Conservation (phyloP, 345 rosid species). For the Noccaea caerulescens region DNA sequence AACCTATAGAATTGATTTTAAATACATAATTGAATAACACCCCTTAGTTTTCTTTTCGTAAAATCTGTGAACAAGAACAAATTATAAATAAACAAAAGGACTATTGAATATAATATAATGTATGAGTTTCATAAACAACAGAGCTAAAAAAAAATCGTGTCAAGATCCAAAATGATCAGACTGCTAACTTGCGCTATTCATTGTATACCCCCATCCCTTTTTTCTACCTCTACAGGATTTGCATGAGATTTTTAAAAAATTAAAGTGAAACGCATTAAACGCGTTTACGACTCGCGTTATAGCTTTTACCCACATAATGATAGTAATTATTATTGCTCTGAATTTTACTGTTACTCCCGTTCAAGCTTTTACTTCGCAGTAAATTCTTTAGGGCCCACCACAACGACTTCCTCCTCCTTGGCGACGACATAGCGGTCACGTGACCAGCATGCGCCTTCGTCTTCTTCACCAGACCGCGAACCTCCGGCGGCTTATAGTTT, state of each 20-base stretch:
- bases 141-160: slow-evolving; percentile 15
- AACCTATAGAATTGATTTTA: no score
- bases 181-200: slow-evolving; percentile 27
- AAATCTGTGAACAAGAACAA: not conserved
- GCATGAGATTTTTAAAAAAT: not conserved
- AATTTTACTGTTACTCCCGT: slow-evolving; percentile 24
- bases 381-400: slow-evolving; percentile 48
- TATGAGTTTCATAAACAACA: slow-evolving; percentile 7
- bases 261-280: slow-evolving; percentile 18
- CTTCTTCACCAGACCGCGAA: slow-evolving; percentile 55
- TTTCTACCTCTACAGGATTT: slow-evolving; percentile 8
- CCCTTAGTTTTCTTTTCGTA: no score
- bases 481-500: slow-evolving; percentile 72
- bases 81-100: not conserved
- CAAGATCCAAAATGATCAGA: slow-evolving; percentile 10
- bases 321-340: slow-evolving; percentile 50
- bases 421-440: slow-evolving; percentile 41
- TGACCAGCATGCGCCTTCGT: slow-evolving; percentile 47
- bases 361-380: slow-evolving; percentile 39
- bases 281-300: slow-evolving; percentile 35
- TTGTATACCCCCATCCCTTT: slow-evolving; percentile 1
- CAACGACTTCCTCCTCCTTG: slow-evolving; percentile 50
- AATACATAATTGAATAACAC: no score
- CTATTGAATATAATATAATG: not conserved
- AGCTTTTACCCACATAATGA: slow-evolving; percentile 46